These are phyloP conservation scores for Orbilia quercus DNA, from an alignment of 2,329 filamentous ascomycete genomes.

Conservation along the genomic window DNA sequence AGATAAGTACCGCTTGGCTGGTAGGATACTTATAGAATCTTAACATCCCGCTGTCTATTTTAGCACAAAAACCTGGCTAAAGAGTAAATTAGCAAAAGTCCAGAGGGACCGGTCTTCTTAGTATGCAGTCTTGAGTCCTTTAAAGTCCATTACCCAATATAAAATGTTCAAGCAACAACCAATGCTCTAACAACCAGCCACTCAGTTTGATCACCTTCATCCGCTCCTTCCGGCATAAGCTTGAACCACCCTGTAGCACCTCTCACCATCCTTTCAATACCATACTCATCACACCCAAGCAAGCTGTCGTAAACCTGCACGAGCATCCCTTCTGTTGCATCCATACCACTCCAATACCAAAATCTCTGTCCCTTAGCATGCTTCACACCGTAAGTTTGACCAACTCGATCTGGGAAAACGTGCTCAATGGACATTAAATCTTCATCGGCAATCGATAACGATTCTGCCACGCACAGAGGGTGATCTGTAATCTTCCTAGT, in stretches of 20 bases:
- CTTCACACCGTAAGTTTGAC: slow-evolving; percentile 27
- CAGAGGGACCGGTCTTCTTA: too few relatives aligned
- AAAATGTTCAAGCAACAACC: slow-evolving; percentile 30
- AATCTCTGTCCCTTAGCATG: slow-evolving; percentile 20
- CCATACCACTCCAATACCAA: slow-evolving; percentile 52
- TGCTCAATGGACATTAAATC: slow-evolving; percentile 33
- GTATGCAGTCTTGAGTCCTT: too few relatives aligned
- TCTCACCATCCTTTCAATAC: slow-evolving; percentile 31
- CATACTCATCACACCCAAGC: slow-evolving; percentile 18
- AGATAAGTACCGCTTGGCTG: too few relatives aligned
- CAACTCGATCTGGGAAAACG: slow-evolving; percentile 30
- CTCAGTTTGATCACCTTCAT: slow-evolving; percentile 20
- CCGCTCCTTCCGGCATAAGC: slow-evolving; percentile 20
- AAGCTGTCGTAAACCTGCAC: slow-evolving; percentile 49
- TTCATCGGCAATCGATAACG: slow-evolving; percentile 25
- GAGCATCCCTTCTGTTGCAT: slow-evolving; percentile 29
- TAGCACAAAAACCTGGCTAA: too few relatives aligned
- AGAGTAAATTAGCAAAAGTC: too few relatives aligned
- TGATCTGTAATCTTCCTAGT: slow-evolving; percentile 20
- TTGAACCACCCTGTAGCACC: slow-evolving; percentile 38
- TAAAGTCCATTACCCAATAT: too few relatives aligned
- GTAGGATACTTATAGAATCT: too few relatives aligned
- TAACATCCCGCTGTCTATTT: too few relatives aligned
- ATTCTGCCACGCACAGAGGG: slow-evolving; percentile 25
- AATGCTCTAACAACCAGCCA: slow-evolving; percentile 48